Evolutionary conservation across 495 filamentous ascomycete genomes (phyloP).

Genomic region (Penicillium flavigenum): DNA sequence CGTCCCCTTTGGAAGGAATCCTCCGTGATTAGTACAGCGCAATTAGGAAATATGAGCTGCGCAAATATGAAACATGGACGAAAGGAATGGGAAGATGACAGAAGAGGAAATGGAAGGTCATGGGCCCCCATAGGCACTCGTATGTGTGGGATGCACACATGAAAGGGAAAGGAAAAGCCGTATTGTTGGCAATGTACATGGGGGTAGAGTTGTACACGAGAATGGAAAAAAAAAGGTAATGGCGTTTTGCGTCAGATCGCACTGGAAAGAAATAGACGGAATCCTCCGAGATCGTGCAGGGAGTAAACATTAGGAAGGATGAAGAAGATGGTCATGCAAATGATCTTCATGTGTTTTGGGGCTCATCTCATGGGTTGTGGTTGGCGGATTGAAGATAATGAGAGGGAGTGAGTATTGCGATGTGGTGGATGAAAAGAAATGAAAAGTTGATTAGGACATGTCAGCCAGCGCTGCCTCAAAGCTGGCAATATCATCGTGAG

Average conservation of each 20-base stretch:
- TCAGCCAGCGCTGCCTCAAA: constrained; percentile 35
- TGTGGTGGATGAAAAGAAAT: constrained; percentile 6
- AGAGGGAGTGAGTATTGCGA: constrained; percentile 16
- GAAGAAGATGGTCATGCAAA: constrained; percentile 18
- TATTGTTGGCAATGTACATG: constrained; percentile 26
- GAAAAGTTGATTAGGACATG: constrained; percentile 19
- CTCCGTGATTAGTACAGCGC: constrained; percentile 29
- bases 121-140: constrained; percentile 14
- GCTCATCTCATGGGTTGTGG: constrained; percentile 27
- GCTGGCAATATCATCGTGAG: constrained; percentile 35
- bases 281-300: background rate
- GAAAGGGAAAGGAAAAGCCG: constrained; percentile 5
- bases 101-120: constrained; percentile 22
- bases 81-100: constrained; percentile 20
- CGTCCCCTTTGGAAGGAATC: constrained; percentile 10
- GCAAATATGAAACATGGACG: constrained; percentile 32
- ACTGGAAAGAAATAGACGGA: background rate
- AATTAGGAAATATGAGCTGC: constrained; percentile 30
- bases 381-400: constrained; percentile 18
- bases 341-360: constrained; percentile 20
- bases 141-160: constrained; percentile 16
- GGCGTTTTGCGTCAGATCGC: constrained; percentile 9
- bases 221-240: background rate
- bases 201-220: constrained; percentile 27
- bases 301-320: constrained; percentile 12